Conservation (phyloP, 768 basidiomycete species). For the Leucosporidium yakuticum region DNA sequence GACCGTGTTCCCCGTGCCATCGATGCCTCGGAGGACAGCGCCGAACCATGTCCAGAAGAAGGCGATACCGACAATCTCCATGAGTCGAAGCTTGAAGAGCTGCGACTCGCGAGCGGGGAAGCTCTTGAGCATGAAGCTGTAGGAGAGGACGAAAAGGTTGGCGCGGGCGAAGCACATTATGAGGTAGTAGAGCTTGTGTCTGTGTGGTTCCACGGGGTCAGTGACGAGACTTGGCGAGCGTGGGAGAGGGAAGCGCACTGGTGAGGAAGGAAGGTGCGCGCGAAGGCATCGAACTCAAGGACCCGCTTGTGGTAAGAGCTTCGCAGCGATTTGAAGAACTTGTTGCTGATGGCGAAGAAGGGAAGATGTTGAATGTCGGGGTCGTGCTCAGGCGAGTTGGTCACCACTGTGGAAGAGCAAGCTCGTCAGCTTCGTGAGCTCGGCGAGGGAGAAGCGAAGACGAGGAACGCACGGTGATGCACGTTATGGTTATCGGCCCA, state of each 20-base stretch:
- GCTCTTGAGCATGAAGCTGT: constrained; percentile 58
- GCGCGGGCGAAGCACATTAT: constrained; percentile 85
- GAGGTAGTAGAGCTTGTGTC: constrained; percentile 83
- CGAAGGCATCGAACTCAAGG: constrained; percentile 68
- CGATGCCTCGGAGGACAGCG: constrained; percentile 61
- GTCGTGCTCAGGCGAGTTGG: constrained; percentile 95
- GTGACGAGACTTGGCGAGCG: neutral
- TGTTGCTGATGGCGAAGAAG: constrained; percentile 86
- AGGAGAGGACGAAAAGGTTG: constrained; percentile 88
- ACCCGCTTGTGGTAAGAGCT: constrained; percentile 90
- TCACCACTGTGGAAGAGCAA: constrained; percentile 60
- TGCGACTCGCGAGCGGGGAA: constrained; percentile 56
- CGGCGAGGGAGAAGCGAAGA: constrained; percentile 49
- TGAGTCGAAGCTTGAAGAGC: constrained; percentile 57
- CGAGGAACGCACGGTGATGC: constrained; percentile 54
- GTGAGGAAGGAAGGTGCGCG: constrained; percentile 59
- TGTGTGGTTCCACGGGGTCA: constrained; percentile 25
- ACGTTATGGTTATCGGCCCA: constrained; percentile 94
- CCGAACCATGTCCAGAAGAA: constrained; percentile 89
- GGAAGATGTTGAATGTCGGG: constrained; percentile 61
- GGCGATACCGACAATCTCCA: constrained; percentile 65
- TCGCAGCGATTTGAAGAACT: constrained; percentile 77
- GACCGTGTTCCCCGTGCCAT: constrained; percentile 63
- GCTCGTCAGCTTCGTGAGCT: neutral
- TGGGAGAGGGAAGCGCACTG: constrained; percentile 49